A percentile compares a stretch with the other conserved stretches of the same genome.
Conservation (phyloP, 208 protist genomes). For the Phytomonas serpens region DNA sequence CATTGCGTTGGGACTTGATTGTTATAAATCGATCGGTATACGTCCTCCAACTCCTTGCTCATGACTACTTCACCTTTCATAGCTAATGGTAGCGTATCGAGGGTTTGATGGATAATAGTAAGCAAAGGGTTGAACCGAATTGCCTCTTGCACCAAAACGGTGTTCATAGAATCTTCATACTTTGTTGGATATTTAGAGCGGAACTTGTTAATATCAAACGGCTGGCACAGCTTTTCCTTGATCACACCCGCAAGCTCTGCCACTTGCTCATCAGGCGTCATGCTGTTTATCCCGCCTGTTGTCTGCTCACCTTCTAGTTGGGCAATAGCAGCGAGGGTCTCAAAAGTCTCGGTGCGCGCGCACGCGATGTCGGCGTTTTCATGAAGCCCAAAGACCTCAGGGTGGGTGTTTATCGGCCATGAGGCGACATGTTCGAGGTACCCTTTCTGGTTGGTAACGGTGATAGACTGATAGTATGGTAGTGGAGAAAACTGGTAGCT, state of each 20-base stretch:
- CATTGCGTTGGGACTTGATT: conserved; percentile 94
- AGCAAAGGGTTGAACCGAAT: conserved; percentile 95
- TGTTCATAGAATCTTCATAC: conserved; percentile 98
- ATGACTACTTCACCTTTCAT: conserved; percentile 98
- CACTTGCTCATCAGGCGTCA: conserved; percentile 82
- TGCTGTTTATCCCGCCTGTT: conserved; percentile 14
- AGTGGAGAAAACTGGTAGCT: conserved; percentile 85
- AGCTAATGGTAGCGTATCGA: conserved; percentile 84
- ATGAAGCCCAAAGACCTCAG: conserved; percentile 96
- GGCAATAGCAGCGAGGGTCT: conserved; percentile 82
- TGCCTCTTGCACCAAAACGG: conserved; percentile 96
- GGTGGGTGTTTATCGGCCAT: conserved; percentile 92
- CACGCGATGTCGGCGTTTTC: conserved; percentile 98
- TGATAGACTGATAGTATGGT: conserved; percentile 77
- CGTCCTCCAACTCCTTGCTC: conserved; percentile 93
- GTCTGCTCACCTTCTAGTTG: conserved; percentile 65
- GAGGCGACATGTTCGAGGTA: conserved; percentile 88
- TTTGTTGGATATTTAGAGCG: conserved; percentile 87
- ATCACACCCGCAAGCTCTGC: conserved; percentile 76
- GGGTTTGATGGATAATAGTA: conserved; percentile 64
- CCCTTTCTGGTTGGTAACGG: conserved; percentile 55
- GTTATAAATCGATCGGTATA: conserved; percentile 91
- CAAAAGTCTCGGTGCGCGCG: conserved; percentile 88
- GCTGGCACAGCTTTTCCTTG: conserved; percentile 45
- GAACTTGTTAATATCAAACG: conserved; percentile 86